Conservation (phyloP, 2,329 filamentous ascomycete species). For the Albophoma yamanashiensis region DNA sequence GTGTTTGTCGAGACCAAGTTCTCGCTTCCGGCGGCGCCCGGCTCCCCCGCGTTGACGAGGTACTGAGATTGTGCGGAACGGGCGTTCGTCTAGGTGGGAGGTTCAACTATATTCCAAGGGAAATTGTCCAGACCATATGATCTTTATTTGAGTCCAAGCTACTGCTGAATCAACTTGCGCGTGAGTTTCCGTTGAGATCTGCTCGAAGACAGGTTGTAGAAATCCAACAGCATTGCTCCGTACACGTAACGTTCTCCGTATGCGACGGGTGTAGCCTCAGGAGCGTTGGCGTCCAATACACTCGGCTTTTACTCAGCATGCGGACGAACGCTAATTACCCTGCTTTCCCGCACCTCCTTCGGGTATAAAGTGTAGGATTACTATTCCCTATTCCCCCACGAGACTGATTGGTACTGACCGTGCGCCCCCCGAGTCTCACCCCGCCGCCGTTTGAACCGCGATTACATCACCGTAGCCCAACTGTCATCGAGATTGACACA, state of each 20-base stretch:
- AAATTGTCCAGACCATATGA: not conserved
- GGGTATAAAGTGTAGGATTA: not conserved
- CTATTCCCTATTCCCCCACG: not conserved
- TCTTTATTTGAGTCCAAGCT: not conserved
- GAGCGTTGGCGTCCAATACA: not conserved
- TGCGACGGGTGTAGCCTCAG: too few relatives aligned
- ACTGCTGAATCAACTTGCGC: too few relatives aligned
- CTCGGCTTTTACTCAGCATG: not conserved
- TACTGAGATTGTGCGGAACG: not conserved
- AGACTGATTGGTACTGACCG: too few relatives aligned
- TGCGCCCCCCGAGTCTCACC: not conserved
- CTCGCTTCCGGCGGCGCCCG: conserved; percentile 33
- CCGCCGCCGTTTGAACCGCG: not conserved
- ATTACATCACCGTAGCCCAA: not conserved
- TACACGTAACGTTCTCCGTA: too few relatives aligned
- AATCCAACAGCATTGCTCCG: too few relatives aligned
- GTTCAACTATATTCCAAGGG: not conserved
- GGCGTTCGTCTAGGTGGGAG: too few relatives aligned
- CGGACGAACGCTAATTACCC: too few relatives aligned
- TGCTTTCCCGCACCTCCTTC: not conserved
- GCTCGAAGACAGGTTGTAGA: too few relatives aligned
- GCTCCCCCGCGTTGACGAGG: conserved; percentile 31
- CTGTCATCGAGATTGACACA: not conserved
- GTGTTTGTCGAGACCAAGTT: conserved; percentile 56
- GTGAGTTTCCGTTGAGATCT: too few relatives aligned